Conservation (phyloP, 192 early-diverging fungal species). For the Coemansia sp. region DNA sequence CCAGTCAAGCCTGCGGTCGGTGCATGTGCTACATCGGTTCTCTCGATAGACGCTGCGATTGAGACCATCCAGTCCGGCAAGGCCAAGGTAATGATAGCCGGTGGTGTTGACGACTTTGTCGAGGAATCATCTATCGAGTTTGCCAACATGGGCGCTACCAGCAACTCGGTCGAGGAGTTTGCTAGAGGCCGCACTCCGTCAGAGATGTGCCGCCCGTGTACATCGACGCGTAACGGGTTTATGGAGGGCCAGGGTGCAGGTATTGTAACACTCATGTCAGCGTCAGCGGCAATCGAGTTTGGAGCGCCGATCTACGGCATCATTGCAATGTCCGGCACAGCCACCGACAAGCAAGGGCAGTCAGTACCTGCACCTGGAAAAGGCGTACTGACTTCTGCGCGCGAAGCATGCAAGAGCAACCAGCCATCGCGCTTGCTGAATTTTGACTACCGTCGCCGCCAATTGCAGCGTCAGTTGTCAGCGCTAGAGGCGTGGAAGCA, state of each 20-base stretch:
- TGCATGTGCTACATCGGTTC: slow-evolving; percentile 90
- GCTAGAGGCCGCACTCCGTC: slow-evolving; percentile 79
- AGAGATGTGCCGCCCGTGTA: slow-evolving; percentile 92
- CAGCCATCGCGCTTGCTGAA: slow-evolving; percentile 63
- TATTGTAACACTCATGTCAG: slow-evolving; percentile 88
- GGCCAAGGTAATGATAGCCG: slow-evolving; percentile 89
- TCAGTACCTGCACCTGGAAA: slow-evolving; percentile 93
- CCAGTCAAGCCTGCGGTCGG: slow-evolving; percentile 79
- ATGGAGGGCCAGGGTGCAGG: slow-evolving; percentile 91
- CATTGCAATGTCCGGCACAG: slow-evolving; percentile 82
- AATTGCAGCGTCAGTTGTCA: slow-evolving; percentile 52
- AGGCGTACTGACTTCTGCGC: slow-evolving; percentile 88
- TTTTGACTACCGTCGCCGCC: slow-evolving; percentile 80
- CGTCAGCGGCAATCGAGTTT: slow-evolving; percentile 83
- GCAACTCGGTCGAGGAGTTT: slow-evolving; percentile 81
- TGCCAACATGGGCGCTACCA: slow-evolving; percentile 94
- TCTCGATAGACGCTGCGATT: slow-evolving; percentile 86
- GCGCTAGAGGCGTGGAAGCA: slow-evolving; percentile 15
- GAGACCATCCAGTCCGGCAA: slow-evolving; percentile 89
- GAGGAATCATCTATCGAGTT: slow-evolving; percentile 90
- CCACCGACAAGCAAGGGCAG: slow-evolving; percentile 92
- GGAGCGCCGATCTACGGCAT: slow-evolving; percentile 92
- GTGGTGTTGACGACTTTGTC: slow-evolving; percentile 87
- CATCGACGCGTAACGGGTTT: slow-evolving; percentile 85
- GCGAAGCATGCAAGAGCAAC: slow-evolving; percentile 61